phyloP scores from a whole-genome alignment of 2,329 filamentous ascomycete genomes.

The Neofusicoccum parvum region DNA sequence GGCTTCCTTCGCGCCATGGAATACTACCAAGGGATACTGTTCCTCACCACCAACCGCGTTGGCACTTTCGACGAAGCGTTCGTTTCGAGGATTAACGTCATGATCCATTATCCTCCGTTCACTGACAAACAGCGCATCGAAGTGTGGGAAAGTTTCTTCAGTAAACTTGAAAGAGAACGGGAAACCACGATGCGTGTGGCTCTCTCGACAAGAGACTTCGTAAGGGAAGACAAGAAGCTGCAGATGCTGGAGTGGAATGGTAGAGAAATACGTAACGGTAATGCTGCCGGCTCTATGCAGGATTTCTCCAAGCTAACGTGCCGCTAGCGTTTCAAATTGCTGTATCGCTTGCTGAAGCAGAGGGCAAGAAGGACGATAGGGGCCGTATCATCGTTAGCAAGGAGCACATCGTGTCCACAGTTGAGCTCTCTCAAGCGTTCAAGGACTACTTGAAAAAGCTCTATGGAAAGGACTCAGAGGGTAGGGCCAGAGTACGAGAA shows the following conservation, averaged over 20 bases:
- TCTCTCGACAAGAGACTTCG: slow-evolving; percentile 4
- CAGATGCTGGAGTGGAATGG: slow-evolving; percentile 32
- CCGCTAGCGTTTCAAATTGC: slow-evolving; percentile 13
- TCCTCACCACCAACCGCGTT: slow-evolving; percentile 42
- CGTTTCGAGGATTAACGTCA: slow-evolving; percentile 36
- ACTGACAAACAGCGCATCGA: slow-evolving; percentile 22
- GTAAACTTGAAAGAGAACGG: slow-evolving; percentile 25
- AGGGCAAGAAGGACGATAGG: slow-evolving; percentile 23
- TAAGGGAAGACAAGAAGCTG: slow-evolving; percentile 24
- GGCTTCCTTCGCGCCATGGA: slow-evolving; percentile 41
- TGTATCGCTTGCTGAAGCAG: slow-evolving; percentile 26
- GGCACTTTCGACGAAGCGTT: slow-evolving; percentile 38
- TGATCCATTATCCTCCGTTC: slow-evolving; percentile 26
- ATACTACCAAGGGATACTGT: slow-evolving; percentile 44
- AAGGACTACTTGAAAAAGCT: slow-evolving; percentile 26
- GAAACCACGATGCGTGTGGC: not conserved
- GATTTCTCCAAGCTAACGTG: not conserved
- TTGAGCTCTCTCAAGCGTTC: slow-evolving; percentile 26
- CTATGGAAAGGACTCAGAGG: not conserved
- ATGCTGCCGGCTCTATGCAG: not conserved
- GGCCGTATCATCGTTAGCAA: slow-evolving; percentile 15
- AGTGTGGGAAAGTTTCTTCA: slow-evolving; percentile 33
- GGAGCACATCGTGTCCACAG: slow-evolving; percentile 25
- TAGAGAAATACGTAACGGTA: slow-evolving; percentile 34
- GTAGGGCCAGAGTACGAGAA: too few species aligned